Base-by-base conservation (phyloP, 2,329 filamentous ascomycete species). In the Penicillium polonicum region DNA sequence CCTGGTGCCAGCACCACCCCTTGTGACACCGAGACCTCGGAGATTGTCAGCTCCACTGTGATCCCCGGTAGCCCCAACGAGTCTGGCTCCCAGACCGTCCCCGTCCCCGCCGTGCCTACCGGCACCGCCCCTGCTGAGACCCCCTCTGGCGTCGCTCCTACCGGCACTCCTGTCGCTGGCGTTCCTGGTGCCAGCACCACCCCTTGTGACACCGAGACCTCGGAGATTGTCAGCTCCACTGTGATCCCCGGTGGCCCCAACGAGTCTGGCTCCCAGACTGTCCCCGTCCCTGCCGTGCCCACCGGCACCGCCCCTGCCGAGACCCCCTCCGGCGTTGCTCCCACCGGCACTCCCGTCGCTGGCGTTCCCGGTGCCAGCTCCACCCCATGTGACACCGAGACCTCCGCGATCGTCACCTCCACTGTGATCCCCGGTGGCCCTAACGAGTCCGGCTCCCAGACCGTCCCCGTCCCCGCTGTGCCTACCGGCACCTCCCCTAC, bases 151-250 rank as follows among this genome's bases (percentile, higher is more conserved):
- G 33, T 55, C 7, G 52, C 38, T 39, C 45, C 55, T 19, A 44
- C 49, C 5, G 58, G 43, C 19, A 35, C 62, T 23, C 54, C 42
- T 41, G 55, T 41, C 31, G 39, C 52, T 56, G n/a, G 29, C 4
- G 29, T 31, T 12, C 29, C 56, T 38, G 44, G 38, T 41, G 62
- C 70, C 9, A 53, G 60, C 12, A 15, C 31, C 5, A 63, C 61
- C 13, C 64, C 68, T 8, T 67, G 64, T 25, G 62, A 63, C 21
- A 64, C 60, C 41, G 39, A 59, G 13, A 61, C 59, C 50, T 62
- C 59, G 2, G 52, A 57, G 17, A 53, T 59, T 13, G 58, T 65
- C 8, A n/a, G 2, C n/a, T 56, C 59, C 0, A 45, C 58, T 6
- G 46, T 52, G 17, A 50, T 48, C 10, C 48, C 58, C 27, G 59